phyloP scores from a whole-genome alignment of 352 stramenopile genomes.

The Globisporangium recalcitrans region DNA sequence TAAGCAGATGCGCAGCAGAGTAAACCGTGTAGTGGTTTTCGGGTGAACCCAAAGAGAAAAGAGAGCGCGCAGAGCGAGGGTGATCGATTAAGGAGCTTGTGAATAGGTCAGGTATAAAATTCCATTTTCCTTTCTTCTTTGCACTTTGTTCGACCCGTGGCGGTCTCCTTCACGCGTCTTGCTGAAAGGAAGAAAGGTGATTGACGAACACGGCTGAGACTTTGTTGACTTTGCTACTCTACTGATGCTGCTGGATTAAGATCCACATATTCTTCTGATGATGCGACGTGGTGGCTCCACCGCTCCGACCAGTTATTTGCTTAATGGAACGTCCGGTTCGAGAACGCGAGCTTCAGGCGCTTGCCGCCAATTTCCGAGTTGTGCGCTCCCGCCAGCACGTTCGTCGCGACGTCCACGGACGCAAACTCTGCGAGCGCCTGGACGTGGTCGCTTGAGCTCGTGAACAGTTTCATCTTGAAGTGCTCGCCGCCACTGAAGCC shows the following conservation, averaged over 20 bases:
- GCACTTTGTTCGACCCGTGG: not conserved
- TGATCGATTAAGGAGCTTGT: not conserved
- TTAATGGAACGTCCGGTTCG: conserved; percentile 38
- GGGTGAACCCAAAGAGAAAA: not conserved
- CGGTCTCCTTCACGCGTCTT: too few species aligned
- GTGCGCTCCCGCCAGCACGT: conserved; percentile 45
- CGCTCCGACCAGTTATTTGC: not conserved
- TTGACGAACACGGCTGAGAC: not conserved
- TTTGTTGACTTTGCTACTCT: not conserved
- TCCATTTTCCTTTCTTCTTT: not conserved
- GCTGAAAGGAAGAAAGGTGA: not conserved
- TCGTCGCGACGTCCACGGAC: conserved; percentile 43
- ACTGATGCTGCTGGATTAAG: not conserved
- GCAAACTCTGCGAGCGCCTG: conserved; percentile 53
- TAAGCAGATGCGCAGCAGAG: not conserved
- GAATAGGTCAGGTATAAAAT: not conserved
- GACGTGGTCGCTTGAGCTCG: conserved; percentile 37
- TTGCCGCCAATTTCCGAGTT: conserved; percentile 32
- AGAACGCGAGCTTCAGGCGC: conserved; percentile 58
- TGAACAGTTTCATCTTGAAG: conserved; percentile 43
- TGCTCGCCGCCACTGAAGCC: conserved; percentile 36
- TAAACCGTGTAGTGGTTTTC: not conserved
- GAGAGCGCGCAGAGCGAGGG: not conserved
- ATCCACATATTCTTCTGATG: too few species aligned
- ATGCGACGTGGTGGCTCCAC: too few species aligned